phyloP scores from a whole-genome alignment of 2,329 filamentous ascomycete species.

The Pestalotiopsis fici region DNA sequence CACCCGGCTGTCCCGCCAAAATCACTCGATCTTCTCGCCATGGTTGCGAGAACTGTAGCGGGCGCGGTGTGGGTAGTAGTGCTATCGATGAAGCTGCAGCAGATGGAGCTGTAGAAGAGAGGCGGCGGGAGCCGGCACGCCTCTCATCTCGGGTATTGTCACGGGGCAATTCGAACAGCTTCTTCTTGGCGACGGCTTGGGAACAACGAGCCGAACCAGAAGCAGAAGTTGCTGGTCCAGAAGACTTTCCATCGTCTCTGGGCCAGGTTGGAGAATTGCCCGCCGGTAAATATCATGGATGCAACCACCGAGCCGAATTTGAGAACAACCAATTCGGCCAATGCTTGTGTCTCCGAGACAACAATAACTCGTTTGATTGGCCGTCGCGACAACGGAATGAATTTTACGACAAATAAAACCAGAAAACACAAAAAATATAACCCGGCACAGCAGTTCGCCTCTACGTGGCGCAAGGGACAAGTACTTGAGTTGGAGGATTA shows the following conservation, averaged over 20 bases:
- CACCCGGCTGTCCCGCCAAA: background rate
- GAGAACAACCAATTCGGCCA: background rate
- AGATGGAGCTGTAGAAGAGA: background rate
- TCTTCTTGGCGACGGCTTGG: background rate
- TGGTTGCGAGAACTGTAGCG: too few relatives aligned
- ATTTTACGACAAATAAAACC: background rate
- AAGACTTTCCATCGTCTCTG: background rate
- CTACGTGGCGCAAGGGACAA: constrained; percentile 8
- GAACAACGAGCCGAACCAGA: background rate
- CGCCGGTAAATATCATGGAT: background rate
- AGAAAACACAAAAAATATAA: constrained; percentile 2
- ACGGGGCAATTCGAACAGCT: background rate
- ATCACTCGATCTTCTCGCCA: background rate
- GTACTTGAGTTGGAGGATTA: background rate
- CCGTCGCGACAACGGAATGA: background rate
- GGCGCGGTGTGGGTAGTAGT: background rate
- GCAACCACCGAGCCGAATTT: background rate
- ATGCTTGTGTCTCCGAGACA: background rate
- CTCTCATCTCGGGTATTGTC: constrained; percentile 4
- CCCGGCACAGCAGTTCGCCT: constrained; percentile 7
- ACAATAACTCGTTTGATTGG: background rate
- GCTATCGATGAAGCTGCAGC: background rate
- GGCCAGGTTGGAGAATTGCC: constrained; percentile 1
- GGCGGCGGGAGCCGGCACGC: background rate
- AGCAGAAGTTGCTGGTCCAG: background rate